Evolutionary conservation across 768 basidiomycete genomes (phyloP).

Genomic region (Pleurotus salmoneostramineus): DNA sequence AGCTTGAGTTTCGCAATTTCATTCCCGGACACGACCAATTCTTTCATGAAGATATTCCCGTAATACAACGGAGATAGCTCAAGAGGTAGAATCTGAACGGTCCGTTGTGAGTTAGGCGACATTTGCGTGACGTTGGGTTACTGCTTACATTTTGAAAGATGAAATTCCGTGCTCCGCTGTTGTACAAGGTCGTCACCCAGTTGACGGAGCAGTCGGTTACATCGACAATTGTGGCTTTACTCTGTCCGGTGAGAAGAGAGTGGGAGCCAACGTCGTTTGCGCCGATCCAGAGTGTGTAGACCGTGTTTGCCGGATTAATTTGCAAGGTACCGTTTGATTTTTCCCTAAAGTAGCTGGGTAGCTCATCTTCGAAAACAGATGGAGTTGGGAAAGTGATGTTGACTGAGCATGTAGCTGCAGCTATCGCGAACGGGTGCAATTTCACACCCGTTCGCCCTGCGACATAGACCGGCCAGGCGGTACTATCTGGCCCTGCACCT

Average conservation of each 20-base stretch:
- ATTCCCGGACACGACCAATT: conserved; percentile 50
- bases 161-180: conserved; percentile 61
- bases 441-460: conserved; percentile 49
- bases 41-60: conserved; percentile 34
- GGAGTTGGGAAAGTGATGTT: conserved; percentile 56
- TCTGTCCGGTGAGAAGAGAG: conserved; percentile 51
- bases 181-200: conserved; percentile 54
- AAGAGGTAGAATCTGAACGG: conserved; percentile 34
- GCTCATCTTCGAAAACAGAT: conserved; percentile 52
- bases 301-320: conserved; percentile 40
- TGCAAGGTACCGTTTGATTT: conserved; percentile 34
- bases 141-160: conserved; percentile 61
- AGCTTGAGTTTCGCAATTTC: conserved; percentile 48
- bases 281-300: conserved; percentile 69
- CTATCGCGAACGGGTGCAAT: conserved; percentile 54
- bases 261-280: conserved; percentile 59
- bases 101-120: no score
- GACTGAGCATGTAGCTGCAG: conserved; percentile 67
- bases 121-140: no score
- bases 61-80: conserved; percentile 31
- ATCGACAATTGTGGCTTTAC: conserved; percentile 52
- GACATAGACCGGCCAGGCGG: conserved; percentile 59
- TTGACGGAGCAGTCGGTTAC: conserved; percentile 57
- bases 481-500: conserved; percentile 32
- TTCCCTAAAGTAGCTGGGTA: conserved; percentile 48